phyloP scores from a whole-genome alignment of 23 red algal species.

The Gracilaria gracilis region DNA sequence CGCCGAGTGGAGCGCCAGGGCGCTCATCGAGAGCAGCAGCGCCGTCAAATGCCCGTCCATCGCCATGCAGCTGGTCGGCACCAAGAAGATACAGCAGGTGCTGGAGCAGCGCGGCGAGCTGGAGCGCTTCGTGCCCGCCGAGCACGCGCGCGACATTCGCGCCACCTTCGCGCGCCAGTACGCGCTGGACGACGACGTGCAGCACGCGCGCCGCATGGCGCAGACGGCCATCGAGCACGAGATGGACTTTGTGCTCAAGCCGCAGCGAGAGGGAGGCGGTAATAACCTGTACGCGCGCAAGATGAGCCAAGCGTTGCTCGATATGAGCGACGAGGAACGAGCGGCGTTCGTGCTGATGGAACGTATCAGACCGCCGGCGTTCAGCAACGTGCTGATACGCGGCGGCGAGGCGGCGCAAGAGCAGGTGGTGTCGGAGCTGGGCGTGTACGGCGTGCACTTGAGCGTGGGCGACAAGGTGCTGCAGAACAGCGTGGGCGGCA shows the following conservation, averaged over 20 bases:
- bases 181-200: conserved; percentile 39
- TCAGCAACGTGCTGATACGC: conserved; percentile 76
- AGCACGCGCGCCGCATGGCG: conserved; percentile 35
- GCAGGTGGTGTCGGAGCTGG: conserved; percentile 85
- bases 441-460: conserved; percentile 89
- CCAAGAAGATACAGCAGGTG: conserved; percentile 98
- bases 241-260: conserved; percentile 90
- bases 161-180: conserved; percentile 83
- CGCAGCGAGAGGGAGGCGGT: conserved; percentile 98
- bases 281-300: conserved; percentile 88
- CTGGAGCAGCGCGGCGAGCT: conserved; percentile 70
- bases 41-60: conserved; percentile 84
- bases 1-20: conserved; percentile 83
- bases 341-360: conserved; percentile 91
- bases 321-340: conserved; percentile 56
- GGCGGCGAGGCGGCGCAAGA: conserved; percentile 31
- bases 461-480: conserved; percentile 22
- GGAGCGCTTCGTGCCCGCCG: conserved; percentile 59
- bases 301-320: conserved; percentile 52
- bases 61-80: conserved; percentile 92
- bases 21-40: conserved; percentile 55
- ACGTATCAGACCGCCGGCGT: conserved; percentile 70
- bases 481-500: conserved; percentile 72
- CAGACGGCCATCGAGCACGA: conserved; percentile 68
- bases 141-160: conserved; percentile 65